Evolutionary conservation across 2,329 filamentous ascomycete species (phyloP), one percentile per base, ranked within the genome.

Genomic region (Fusarium praegraminearum): DNA sequence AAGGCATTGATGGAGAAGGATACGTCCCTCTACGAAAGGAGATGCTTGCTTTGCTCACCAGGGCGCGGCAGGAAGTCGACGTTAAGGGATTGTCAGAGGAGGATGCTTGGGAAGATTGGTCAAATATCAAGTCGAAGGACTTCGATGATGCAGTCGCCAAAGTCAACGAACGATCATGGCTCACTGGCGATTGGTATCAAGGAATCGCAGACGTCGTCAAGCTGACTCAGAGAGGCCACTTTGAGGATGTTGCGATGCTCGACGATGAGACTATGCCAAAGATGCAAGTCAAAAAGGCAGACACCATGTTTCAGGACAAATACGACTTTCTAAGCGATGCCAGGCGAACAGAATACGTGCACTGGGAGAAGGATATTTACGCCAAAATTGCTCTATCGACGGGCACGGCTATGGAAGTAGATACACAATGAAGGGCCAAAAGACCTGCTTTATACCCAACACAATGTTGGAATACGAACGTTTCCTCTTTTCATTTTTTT

Each of bases 251-350:
- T 4, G 79, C 79, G 35, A 70, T 70, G 61, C 77, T 75, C 2
- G 81, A 81, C n/a, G 79, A 79, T 32, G 78, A 74, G 43, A 57
- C 56, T 4, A 67, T 65, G 24, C 69, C 75, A 65, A 82, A 78
- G 62, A 75, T 80, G 38, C 81, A 84, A 59, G 76, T 84, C 30
- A 79, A 88, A 78, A 78, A 84, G 59, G 81, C 84, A 11, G 87
- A 89, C 67, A 91, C 89, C 4, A 94, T 94, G 91, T 88, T 94
- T 72, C 91, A 94, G 77, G 89, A 90, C 68, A 85, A 86, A 47
- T 90, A 92, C 73, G 91, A 94, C 73, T 93, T 90, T 73, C 78
- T 94, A 72, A 90, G 89, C 67, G 87, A 90, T 50, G 82, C 84
- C 65, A 88, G 87, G 70, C 84, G 85, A 71, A 82, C 82, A 41